Conservation (phyloP, 2,329 filamentous ascomycete genomes). For the Aspergillus sp. region DNA sequence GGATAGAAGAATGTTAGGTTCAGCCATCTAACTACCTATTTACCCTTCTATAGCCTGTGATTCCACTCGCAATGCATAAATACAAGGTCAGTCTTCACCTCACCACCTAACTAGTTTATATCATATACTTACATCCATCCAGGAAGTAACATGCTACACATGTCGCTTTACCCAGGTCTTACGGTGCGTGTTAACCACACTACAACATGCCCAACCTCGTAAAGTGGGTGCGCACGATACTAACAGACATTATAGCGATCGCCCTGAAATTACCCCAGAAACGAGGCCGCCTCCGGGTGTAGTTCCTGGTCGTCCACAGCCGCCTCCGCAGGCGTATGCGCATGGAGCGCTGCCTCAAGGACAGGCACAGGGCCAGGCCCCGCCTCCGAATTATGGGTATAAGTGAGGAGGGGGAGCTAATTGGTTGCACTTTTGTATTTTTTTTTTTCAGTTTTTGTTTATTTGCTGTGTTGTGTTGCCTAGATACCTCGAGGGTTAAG, state of each 20-base stretch:
- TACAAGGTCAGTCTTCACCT: conserved; percentile 24
- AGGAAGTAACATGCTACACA: conserved; percentile 36
- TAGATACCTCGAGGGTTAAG: too few relatives aligned
- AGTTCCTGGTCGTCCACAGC: not conserved
- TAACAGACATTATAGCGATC: conserved; percentile 20
- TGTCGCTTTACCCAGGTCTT: conserved; percentile 35
- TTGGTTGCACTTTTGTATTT: not conserved
- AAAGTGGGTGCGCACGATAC: not conserved
- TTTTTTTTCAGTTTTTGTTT: not conserved
- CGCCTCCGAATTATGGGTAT: conserved; percentile 14
- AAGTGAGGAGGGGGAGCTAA: conserved; percentile 11
- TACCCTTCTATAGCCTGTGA: conserved; percentile 25
- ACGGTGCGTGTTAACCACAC: conserved; percentile 18
- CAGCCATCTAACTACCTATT: conserved; percentile 6
- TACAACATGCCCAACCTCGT: not conserved
- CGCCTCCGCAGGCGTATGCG: conserved; percentile 6
- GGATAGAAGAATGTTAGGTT: not conserved
- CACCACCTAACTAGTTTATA: not conserved
- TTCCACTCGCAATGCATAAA: conserved; percentile 35
- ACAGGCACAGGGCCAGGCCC: conserved; percentile 11
- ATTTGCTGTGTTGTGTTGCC: not conserved
- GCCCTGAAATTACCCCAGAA: conserved; percentile 33
- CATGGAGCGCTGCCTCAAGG: conserved; percentile 14
- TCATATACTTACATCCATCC: not conserved
- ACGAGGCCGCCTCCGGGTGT: conserved; percentile 15